These are phyloP conservation scores for Septoria petroselini DNA, from an alignment of 2,329 filamentous ascomycete species.

Conservation along the genomic window DNA sequence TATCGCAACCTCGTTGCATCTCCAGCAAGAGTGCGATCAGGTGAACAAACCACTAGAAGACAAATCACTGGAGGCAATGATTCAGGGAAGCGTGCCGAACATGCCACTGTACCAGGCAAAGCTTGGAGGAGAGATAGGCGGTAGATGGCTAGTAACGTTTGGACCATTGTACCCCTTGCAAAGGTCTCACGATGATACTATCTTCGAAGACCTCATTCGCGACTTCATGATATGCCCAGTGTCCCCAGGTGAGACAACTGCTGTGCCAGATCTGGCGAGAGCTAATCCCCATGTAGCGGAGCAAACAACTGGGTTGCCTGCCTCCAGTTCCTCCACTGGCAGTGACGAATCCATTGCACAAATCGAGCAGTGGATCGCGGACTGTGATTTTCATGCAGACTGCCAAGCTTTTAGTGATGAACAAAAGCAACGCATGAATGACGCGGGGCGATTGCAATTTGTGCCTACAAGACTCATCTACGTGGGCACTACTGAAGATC, in stretches of 20 bases:
- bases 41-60: neutral
- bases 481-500: neutral
- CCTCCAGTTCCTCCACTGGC: too few species aligned
- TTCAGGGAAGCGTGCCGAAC: neutral
- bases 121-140: too few species aligned
- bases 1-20: neutral
- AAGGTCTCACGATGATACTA: neutral
- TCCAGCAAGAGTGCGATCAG: neutral
- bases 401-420: neutral
- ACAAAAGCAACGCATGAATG: too few species aligned
- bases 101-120: neutral
- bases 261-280: neutral
- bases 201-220: neutral
- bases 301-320: too few species aligned
- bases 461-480: neutral
- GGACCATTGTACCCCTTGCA: too few species aligned
- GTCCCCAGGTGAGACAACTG: neutral
- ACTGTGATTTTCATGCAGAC: neutral
- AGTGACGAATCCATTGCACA: neutral
- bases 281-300: neutral
- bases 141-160: too few species aligned
- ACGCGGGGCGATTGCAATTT: too few species aligned
- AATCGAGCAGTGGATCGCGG: neutral
- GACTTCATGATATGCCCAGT: neutral
- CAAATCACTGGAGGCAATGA: neutral